Percentiles rank a stretch among this genome's conserved stretches.
phyloP scores from a whole-genome alignment of 768 basidiomycete genomes.

The Lentinula guzmanii region DNA sequence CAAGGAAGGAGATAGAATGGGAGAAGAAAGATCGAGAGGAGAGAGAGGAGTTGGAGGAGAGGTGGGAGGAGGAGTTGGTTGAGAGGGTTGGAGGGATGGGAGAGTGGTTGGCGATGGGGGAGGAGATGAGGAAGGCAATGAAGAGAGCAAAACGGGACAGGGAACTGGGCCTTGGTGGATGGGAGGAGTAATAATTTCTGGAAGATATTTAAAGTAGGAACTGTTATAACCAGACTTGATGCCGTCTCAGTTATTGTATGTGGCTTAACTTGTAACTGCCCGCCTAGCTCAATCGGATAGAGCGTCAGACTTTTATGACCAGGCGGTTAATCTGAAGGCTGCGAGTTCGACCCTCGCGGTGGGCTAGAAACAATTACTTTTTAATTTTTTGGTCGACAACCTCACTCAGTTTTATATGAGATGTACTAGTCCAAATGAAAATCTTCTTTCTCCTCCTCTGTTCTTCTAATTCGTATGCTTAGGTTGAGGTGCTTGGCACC shows the following conservation, averaged over 20 bases:
- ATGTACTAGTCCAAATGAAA: no score
- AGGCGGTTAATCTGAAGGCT: slow-evolving; percentile 61
- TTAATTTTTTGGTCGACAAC: no score
- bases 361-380: slow-evolving; percentile 38
- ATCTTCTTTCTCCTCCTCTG: no score
- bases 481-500: no score
- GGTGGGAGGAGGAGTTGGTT: slow-evolving; percentile 74
- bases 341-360: slow-evolving; percentile 85
- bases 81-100: slow-evolving; percentile 69
- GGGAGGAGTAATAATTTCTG: slow-evolving; percentile 35
- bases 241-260: neutral
- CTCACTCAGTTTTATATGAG: no score
- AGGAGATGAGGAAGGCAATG: slow-evolving; percentile 46
- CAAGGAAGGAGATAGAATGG: slow-evolving; percentile 66
- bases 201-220: no score
- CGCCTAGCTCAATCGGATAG: slow-evolving; percentile 64
- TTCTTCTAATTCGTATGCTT: no score
- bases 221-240: no score
- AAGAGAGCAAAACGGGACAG: slow-evolving; percentile 56
- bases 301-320: slow-evolving; percentile 45
- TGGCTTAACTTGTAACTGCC: slow-evolving; percentile 17
- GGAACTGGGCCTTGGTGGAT: slow-evolving; percentile 45
- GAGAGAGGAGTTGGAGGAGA: slow-evolving; percentile 69
- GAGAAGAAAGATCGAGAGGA: slow-evolving; percentile 82
- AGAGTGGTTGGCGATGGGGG: slow-evolving; percentile 42